Evolutionary conservation across 371 early-diverging fungal genomes (phyloP), one percentile per base, ranked within the genome.

Genomic region (Lichtheimia hyalospora): DNA sequence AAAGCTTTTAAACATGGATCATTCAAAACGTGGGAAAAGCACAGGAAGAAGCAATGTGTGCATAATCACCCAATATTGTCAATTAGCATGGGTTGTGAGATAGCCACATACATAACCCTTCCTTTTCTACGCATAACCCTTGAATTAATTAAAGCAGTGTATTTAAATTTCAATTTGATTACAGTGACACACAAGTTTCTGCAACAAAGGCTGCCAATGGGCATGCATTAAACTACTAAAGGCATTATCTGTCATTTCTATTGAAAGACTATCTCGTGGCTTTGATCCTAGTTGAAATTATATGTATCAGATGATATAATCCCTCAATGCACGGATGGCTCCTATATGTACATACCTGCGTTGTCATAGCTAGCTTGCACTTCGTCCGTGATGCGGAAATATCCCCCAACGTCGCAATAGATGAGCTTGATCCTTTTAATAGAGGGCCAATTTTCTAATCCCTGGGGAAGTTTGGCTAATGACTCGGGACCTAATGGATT

Each of bases 401-500:
- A 39, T 2, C 44, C 42, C 10, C 70, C 68, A n/a, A 75, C 21
- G 7, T 60, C 51, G 40, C 70, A 67, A 1, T 52, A 49, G 27
- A 66, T 61, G 16, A 72, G 18, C 0, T 56, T 48, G 13, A 75
- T 13, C 6, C 15, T 13, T 20, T 48, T 57, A 4, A 75, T n/a
- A 0, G 52, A 43, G 0, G 66, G 62, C 39, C 60, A 54, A 7
- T 57, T 40, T 2, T 10, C 18, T 39, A 57, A 16, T 13, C 39
- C 21, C 8, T 14, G 21, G n/a, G 58, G 58, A 48, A 57, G 20
- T 0, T n/a, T n/a, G 6, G 23, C 20, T 3, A 73, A 12, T 3
- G 65, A 16, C 5, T 51, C 21, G 0, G 67, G 48, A 1, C 73
- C 77, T 6, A 76, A 42, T 3, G 71, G 58, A 28, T 76, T 76